Evolutionary conservation across 148 eudicot species (phyloP).

Genomic region (Nyssa sinensis): DNA sequence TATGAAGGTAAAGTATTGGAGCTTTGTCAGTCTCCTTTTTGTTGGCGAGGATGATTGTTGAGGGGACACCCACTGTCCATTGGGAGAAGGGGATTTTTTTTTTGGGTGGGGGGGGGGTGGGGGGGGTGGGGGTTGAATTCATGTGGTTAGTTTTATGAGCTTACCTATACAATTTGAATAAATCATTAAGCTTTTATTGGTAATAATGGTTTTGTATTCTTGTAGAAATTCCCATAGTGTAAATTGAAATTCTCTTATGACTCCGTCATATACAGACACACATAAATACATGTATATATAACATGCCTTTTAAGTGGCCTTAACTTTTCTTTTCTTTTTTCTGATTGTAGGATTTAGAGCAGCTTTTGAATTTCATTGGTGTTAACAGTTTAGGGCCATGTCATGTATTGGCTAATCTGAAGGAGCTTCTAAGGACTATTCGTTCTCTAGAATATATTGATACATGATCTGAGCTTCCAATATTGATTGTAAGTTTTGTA

Average conservation of each 20-base stretch:
- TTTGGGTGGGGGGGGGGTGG: no score
- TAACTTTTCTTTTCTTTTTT: background rate
- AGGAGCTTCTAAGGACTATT: constrained; percentile 69
- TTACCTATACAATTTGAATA: background rate
- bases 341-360: constrained; percentile 82
- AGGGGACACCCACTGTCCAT: no score
- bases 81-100: no score
- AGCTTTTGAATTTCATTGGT: constrained; percentile 84
- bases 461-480: constrained; percentile 27
- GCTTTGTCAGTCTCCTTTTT: no score
- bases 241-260: background rate
- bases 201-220: constrained; percentile 6
- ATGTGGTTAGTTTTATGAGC: background rate
- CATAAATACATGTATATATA: no score
- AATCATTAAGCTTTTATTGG: background rate
- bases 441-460: constrained; percentile 73
- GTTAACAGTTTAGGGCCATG: constrained; percentile 90
- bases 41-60: no score
- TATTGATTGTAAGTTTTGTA: constrained; percentile 38
- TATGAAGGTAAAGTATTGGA: no score
- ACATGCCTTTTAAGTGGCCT: background rate
- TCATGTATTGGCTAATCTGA: constrained; percentile 80
- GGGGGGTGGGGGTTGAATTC: no score
- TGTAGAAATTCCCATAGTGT: background rate
- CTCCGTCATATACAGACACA: no score